phyloP scores from a whole-genome alignment of 805 yeast genomes.

The Suhomyces tanzawaensis region DNA sequence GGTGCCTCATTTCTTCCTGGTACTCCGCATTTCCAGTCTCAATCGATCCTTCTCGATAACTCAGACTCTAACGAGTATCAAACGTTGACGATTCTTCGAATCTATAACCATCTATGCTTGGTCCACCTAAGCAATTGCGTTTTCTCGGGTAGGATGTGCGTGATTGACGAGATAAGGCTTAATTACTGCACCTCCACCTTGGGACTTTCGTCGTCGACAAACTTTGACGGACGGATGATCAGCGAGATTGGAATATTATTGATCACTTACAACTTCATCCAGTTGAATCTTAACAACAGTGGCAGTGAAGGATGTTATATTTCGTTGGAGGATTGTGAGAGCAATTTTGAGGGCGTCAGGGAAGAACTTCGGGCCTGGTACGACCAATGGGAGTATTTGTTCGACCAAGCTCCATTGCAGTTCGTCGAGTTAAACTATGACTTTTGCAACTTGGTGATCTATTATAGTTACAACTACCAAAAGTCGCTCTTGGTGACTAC shows the following conservation, averaged over 20 bases:
- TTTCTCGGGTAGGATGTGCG: slow-evolving; percentile 61
- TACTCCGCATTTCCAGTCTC: slow-evolving; percentile 1
- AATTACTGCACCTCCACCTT: slow-evolving; percentile 58
- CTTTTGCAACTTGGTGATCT: slow-evolving; percentile 53
- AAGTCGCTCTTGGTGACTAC: slow-evolving; percentile 7
- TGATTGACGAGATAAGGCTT: slow-evolving; percentile 57
- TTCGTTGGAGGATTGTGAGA: slow-evolving; percentile 16
- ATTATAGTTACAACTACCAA: slow-evolving; percentile 37
- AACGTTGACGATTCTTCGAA: slow-evolving; percentile 54
- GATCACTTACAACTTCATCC: slow-evolving; percentile 57
- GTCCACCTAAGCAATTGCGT: slow-evolving; percentile 68
- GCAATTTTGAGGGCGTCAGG: slow-evolving; percentile 34
- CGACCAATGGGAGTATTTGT: slow-evolving; percentile 65
- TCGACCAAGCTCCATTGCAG: slow-evolving; percentile 69
- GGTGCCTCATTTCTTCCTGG: not conserved
- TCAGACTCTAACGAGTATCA: slow-evolving; percentile 44
- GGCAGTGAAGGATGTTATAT: not conserved
- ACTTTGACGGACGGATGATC: slow-evolving; percentile 80
- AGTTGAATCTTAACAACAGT: slow-evolving; percentile 21
- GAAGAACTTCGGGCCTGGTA: slow-evolving; percentile 60
- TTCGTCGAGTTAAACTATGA: slow-evolving; percentile 72
- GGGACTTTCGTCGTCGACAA: slow-evolving; percentile 59
- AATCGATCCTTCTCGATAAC: slow-evolving; percentile 32
- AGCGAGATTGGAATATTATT: slow-evolving; percentile 67
- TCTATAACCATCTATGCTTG: slow-evolving; percentile 70